These are phyloP conservation scores for Rhodotorula sp. DNA, from an alignment of 1,284 basidiomycete species.

Conservation along the genomic window DNA sequence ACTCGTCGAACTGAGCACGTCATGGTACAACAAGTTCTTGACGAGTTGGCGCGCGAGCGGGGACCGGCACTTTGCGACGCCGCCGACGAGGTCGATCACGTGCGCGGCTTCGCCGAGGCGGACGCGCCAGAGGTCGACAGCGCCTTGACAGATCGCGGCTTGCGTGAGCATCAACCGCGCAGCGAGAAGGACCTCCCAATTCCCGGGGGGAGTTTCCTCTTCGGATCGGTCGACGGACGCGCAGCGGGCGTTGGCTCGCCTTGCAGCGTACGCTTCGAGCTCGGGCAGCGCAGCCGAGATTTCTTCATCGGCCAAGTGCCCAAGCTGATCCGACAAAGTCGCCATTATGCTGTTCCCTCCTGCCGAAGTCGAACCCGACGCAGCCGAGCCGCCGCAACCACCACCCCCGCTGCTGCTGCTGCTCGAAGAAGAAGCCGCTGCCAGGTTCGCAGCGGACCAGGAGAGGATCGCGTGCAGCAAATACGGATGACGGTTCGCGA, in stretches of 20 bases:
- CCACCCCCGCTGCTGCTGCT: background rate
- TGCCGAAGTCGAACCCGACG: background rate
- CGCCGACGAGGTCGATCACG: conserved; percentile 17
- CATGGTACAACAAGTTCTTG: conserved; percentile 29
- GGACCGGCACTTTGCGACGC: background rate
- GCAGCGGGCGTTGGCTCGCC: background rate
- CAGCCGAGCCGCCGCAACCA: background rate
- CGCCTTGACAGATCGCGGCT: conserved; percentile 25
- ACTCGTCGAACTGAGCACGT: conserved; percentile 18
- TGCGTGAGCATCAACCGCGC: conserved; percentile 22
- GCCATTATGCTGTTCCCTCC: conserved; percentile 20
- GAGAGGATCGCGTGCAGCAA: conserved; percentile 21
- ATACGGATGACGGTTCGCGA: conserved; percentile 14
- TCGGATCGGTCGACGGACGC: background rate
- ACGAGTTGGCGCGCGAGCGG: conserved; percentile 21
- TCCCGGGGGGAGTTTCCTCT: background rate
- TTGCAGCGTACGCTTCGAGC: background rate
- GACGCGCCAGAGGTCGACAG: conserved; percentile 20
- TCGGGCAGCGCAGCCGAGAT: background rate
- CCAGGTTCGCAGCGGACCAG: conserved; percentile 28
- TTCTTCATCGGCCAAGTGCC: conserved; percentile 8
- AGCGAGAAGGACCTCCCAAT: conserved; percentile 26
- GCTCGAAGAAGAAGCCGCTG: conserved; percentile 11
- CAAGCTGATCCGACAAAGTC: conserved; percentile 17
- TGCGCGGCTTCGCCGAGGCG: conserved; percentile 19